A percentile compares a stretch with the other conserved stretches of the same genome.
Conservation (phyloP, 2,329 filamentous ascomycete genomes). For the Thelonectria discophora region DNA sequence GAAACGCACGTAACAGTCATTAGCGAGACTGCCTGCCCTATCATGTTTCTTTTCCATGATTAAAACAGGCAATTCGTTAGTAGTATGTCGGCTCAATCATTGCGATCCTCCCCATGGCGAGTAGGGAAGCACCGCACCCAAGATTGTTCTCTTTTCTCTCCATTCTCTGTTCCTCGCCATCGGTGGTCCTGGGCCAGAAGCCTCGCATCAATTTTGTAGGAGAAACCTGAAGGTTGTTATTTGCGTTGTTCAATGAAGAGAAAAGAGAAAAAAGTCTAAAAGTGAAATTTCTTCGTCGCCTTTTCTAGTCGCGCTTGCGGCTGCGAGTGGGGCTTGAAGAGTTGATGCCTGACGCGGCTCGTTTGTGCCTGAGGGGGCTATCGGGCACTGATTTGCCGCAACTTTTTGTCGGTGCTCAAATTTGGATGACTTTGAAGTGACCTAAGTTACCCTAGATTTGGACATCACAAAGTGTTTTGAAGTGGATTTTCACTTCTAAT, state of each 20-base stretch:
- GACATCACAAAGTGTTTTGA: too few relatives aligned
- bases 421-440: too few relatives aligned
- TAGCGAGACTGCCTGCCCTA: not conserved
- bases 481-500: too few relatives aligned
- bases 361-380: too few relatives aligned
- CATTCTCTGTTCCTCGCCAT: slow-evolving; percentile 60
- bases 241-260: slow-evolving; percentile 58
- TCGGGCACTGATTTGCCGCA: too few relatives aligned
- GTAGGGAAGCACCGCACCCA: slow-evolving; percentile 65
- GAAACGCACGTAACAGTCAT: slow-evolving; percentile 12
- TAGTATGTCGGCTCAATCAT: slow-evolving; percentile 66
- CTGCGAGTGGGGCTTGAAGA: slow-evolving; percentile 27
- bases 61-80: not conserved
- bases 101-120: slow-evolving; percentile 63
- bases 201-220: slow-evolving; percentile 56
- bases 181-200: slow-evolving; percentile 59
- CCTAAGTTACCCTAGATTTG: too few relatives aligned
- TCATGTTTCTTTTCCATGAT: not conserved
- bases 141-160: slow-evolving; percentile 66
- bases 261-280: slow-evolving; percentile 30
- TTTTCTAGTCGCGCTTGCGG: slow-evolving; percentile 29
- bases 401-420: too few relatives aligned
- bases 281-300: slow-evolving; percentile 26
- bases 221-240: slow-evolving; percentile 55
- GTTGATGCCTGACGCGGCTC: slow-evolving; percentile 8